These are phyloP conservation scores for Schwanniomyces pseudopolymorphus DNA, from an alignment of 805 yeast genomes.

Conservation along the genomic window DNA sequence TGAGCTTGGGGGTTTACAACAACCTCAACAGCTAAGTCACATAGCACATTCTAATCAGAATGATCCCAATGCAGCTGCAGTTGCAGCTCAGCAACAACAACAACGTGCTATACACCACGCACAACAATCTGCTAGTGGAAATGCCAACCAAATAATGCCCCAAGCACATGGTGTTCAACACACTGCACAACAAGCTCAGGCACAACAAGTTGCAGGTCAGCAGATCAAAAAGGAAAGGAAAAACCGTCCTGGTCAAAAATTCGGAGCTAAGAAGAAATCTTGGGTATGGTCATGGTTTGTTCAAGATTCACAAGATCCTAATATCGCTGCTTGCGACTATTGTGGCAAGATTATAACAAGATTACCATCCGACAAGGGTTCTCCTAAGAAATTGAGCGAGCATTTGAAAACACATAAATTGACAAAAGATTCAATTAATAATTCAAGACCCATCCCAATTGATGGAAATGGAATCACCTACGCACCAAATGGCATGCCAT, in stretches of 20 bases:
- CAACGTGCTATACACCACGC: constrained; percentile 8
- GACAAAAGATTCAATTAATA: constrained; percentile 38
- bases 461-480: constrained; percentile 38
- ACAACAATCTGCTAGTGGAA: constrained; percentile 3
- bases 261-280: constrained; percentile 60
- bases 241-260: constrained; percentile 54
- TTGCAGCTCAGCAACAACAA: constrained; percentile 9
- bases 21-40: constrained; percentile 7
- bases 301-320: constrained; percentile 48
- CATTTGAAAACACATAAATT: constrained; percentile 57
- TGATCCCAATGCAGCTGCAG: constrained; percentile 12
- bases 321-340: constrained; percentile 53
- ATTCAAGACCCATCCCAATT: constrained; percentile 36
- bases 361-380: constrained; percentile 53
- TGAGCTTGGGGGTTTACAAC: constrained; percentile 8
- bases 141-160: background rate
- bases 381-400: constrained; percentile 58
- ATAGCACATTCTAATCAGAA: constrained; percentile 5
- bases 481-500: constrained; percentile 29
- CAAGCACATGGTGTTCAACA: constrained; percentile 4
- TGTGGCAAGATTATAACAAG: constrained; percentile 52
- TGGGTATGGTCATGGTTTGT: constrained; percentile 67
- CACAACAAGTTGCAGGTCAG: constrained; percentile 7
- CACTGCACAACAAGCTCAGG: constrained; percentile 4
- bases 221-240: constrained; percentile 27